These are phyloP conservation scores for Sporothrix schenckii DNA, from an alignment of 2,329 filamentous ascomycete genomes.

Conservation along the genomic window DNA sequence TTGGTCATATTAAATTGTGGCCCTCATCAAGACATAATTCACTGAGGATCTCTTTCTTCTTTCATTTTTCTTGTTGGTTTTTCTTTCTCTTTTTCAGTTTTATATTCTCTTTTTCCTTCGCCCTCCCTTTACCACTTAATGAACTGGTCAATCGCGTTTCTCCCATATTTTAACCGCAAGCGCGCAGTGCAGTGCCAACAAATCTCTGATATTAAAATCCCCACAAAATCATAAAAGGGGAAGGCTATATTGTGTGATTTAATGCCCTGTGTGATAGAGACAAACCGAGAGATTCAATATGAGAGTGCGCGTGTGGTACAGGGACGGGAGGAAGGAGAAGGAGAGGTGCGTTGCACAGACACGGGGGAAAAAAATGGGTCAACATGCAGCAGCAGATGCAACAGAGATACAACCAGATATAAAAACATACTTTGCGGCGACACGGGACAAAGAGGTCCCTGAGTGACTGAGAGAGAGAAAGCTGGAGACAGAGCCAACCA, in stretches of 20 bases:
- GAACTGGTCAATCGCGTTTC: not conserved
- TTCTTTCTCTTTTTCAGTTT: no score
- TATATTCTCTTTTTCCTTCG: no score
- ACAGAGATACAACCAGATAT: not conserved
- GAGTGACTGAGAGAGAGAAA: not conserved
- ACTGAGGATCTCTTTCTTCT: no score
- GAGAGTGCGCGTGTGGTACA: not conserved
- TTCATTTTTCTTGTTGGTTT: no score
- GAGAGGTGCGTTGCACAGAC: not conserved
- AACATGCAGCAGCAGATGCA: not conserved
- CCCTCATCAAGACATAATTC: no score
- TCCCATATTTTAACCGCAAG: slow-evolving; percentile 12
- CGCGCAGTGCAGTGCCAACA: not conserved
- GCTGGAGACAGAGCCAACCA: not conserved
- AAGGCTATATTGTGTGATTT: not conserved
- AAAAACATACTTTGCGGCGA: no score
- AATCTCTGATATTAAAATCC: not conserved
- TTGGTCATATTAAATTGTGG: not conserved
- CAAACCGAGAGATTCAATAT: not conserved
- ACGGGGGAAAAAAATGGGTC: slow-evolving; percentile 2
- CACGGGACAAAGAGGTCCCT: not conserved
- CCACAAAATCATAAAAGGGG: not conserved
- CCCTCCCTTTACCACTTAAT: not conserved
- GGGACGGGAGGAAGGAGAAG: not conserved
- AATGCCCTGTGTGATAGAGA: no score